Percentiles rank a stretch among this genome's conserved stretches.
phyloP scores from a whole-genome alignment of 2,329 filamentous ascomycete genomes.

The Blastomyces silverae region DNA sequence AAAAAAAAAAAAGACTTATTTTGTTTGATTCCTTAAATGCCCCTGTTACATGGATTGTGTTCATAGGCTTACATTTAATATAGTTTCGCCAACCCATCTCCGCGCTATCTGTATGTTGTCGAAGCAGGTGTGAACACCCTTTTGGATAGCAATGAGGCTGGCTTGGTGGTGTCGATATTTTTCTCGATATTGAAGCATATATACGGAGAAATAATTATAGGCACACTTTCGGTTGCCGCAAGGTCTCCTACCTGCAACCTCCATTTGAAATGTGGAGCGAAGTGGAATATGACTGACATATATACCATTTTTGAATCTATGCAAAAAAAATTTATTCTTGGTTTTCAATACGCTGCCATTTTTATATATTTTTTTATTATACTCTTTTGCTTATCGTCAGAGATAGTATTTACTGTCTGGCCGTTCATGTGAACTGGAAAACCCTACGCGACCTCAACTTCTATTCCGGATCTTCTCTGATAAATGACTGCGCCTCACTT shows the following conservation, averaged over 20 bases:
- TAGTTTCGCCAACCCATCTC: slow-evolving; percentile 9
- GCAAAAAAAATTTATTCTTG: slow-evolving; percentile 7
- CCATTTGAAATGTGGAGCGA: slow-evolving; percentile 5
- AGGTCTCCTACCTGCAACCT: neutral
- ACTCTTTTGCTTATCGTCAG: neutral
- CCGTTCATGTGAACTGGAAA: slow-evolving; percentile 6
- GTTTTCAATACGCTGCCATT: neutral
- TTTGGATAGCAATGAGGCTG: slow-evolving; percentile 10
- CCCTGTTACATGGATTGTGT: neutral
- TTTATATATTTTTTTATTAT: neutral
- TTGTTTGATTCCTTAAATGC: too few species aligned
- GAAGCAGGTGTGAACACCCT: neutral
- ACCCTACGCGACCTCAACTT: slow-evolving; percentile 7
- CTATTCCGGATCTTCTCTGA: neutral
- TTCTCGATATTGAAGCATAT: neutral
- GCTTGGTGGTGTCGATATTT: slow-evolving; percentile 11
- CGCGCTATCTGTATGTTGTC: neutral
- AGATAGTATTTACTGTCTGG: slow-evolving; percentile 2
- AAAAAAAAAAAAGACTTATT: neutral
- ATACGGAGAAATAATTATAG: neutral
- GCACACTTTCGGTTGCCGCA: neutral
- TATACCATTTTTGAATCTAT: slow-evolving; percentile 13
- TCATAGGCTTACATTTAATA: slow-evolving; percentile 3
- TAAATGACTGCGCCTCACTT: neutral
- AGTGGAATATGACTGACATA: slow-evolving; percentile 1